Evolutionary conservation across 345 rosid genomes (phyloP), one percentile per base, ranked within the genome.

Genomic region (Toxicodendron radicans): DNA sequence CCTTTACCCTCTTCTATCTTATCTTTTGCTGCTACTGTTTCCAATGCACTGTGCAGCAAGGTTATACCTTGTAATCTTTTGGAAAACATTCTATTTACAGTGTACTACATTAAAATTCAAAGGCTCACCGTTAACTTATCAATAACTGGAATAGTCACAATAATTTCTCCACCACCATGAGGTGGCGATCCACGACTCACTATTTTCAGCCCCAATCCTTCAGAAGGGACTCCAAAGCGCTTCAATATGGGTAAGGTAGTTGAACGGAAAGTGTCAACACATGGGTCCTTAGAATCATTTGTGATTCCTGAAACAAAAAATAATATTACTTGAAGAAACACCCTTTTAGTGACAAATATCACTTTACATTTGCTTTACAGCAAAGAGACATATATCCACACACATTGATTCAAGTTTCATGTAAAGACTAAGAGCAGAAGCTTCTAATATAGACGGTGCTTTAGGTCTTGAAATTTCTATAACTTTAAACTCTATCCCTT

Each of bases 141-240:
- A 75, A 88, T 82, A 54, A 53, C 71, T 51, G 96, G 96, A 74
- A 92, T 64, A 33, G 93, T 84, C 78, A 94, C 82, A 58, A 88
- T 21, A 79, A 94, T 85, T 80, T 90, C 95, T 65, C 99, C 95
- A 64, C 95, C 98, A 66, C 97, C 98, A 58, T 43, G 73, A 46
- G 97, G 98, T 41, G 95, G 88, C 53, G 79, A 87, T 71, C 98
- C 98, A 41, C 97, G 97, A 14, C 84, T 84, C 79, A 83, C 92
- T 61, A 93, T 87, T 83, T 89, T 90, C 62, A 96, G 79, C 12
- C 83, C 87, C 83, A 96, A 82, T 80, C 89, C 98, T 77, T 89
- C 98, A 5, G 80, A 46, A 66, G 97, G 92, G 64, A 91, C 89
- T 75, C 97, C 97, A 75, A 91, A 89, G 59, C 52, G 87, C 87